A percentile compares a stretch with the other conserved stretches of the same genome.
These are phyloP conservation scores for Boletus holoroseus DNA, from an alignment of 1,284 basidiomycete species.

Conservation along the genomic window DNA sequence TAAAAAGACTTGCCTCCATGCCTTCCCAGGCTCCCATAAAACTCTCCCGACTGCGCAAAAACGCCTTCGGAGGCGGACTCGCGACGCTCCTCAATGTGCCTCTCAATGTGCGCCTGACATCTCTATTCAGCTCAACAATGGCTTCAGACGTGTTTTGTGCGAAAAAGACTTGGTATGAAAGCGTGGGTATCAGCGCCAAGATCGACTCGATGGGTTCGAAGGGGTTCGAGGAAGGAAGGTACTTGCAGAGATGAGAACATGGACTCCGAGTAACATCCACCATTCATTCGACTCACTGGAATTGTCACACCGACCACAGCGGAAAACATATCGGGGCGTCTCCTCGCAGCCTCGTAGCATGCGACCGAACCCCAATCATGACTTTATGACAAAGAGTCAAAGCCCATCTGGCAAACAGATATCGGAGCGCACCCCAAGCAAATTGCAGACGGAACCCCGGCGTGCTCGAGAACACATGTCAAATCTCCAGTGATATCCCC, in stretches of 20 bases:
- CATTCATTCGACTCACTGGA: conserved; percentile 45
- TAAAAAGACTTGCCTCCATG: conserved; percentile 6
- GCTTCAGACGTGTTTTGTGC: conserved; percentile 44
- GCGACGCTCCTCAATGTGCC: conserved; percentile 46
- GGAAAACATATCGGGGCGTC: conserved; percentile 56
- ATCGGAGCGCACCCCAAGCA: conserved; percentile 53
- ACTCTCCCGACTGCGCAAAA: conserved; percentile 44
- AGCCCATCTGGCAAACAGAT: background rate
- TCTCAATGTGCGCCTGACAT: conserved; percentile 52
- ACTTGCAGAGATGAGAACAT: conserved; percentile 35
- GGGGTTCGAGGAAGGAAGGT: conserved; percentile 44
- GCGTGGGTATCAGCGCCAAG: conserved; percentile 40
- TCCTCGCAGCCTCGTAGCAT: conserved; percentile 61
- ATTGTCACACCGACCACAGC: conserved; percentile 56
- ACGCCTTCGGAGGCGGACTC: conserved; percentile 51
- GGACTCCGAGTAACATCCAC: too few species aligned
- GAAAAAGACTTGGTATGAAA: conserved; percentile 62
- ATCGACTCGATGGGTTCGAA: conserved; percentile 46
- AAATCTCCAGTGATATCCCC: conserved; percentile 57
- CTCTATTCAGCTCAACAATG: conserved; percentile 46
- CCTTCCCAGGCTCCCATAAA: conserved; percentile 47
- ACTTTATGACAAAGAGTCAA: conserved; percentile 31
- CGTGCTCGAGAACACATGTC: conserved; percentile 52
- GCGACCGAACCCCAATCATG: conserved; percentile 68
- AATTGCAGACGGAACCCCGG: conserved; percentile 43